Base-by-base conservation (phyloP, 805 yeast genomes). In the Saturnispora saitoi region DNA sequence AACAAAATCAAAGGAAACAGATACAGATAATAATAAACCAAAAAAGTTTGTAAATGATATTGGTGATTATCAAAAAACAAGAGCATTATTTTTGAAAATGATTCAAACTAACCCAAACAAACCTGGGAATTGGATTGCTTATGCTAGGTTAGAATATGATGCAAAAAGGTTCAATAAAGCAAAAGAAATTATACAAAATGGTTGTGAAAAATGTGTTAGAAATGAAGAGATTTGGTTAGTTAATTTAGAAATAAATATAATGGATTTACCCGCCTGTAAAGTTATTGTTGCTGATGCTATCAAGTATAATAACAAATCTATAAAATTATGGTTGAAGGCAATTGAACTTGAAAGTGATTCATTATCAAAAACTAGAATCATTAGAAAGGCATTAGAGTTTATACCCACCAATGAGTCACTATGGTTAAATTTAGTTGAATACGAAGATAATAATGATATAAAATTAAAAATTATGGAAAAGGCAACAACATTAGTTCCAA, bases 191-290 rank as follows among this genome's bases (percentile, higher is more conserved):
- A 81, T 89, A 6, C 70, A 70, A n/a, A 79, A 86, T 59, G 99
- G 95, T 2, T 85, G 96, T 58, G 69, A 67, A 4, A 68, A 69
- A 39, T 79, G 90, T 54, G 86, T 89, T 0, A 68, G 67, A 36
- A 77, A 71, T 54, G 95, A 81, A 50, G 83, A 78, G 11, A 70
- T 89, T 0, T 91, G 99, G 99, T 62, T 90, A 7, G 95, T 86
- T 53, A 82, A 76, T 58, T 69, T 91, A 5, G 71, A 86, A 42
- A 65, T 90, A 11, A 80, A 87, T 58, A 64, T 64, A 3, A 58
- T 62, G 9, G 74, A 77, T 42, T 24, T 62, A 2, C 66, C 64
- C 38, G 60, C 72, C 14, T 75, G 86, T 45, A 81, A 77, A 58
- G 65, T 70, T 1, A 70, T 89, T 11, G 80, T 81, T 2, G 75